Base-by-base conservation (phyloP, 2,329 filamentous ascomycete species). In the Fusarium sp. region DNA sequence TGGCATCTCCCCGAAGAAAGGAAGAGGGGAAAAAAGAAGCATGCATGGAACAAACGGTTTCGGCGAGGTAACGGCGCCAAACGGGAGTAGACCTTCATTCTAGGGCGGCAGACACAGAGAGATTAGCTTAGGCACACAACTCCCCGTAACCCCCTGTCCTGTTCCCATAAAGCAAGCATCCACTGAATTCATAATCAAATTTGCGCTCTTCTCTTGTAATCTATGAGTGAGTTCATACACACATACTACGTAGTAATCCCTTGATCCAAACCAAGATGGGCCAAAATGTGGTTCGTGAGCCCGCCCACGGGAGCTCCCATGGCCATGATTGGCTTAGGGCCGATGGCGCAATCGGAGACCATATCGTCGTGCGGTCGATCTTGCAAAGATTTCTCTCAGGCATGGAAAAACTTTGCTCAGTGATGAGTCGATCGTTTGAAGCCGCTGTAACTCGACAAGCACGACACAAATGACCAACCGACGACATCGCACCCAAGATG, bases 341-440 rank as follows among this genome's bases (percentile, higher is more conserved):
- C 54, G 45, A 70, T 70, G 62, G 63, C 67, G 67, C 65, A 68
- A 70, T 70, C 61, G 61, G 32, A 32, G 44, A 47, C 46, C 19
- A 62, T 52, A 64, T 65, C 62, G 57, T 69, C 65, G 66, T 47
- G 60, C 64, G 47, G 59, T 23, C 36, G 48, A 57, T 61, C 53
- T 57, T 37, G 35, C 31, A 53, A 44, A 48, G 50, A 48, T 54
- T 44, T 38, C 42, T 27, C 43, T 13, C 23, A 49, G 48, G 44
- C 37, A 21, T 31, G 21, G 25, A 31, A 55, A 55, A 37, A 29
- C 43, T 27, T 17, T 52, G 32, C 36, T 33, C 23, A 25, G 14
- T 23, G 14, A 21, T 4, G 31, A 9, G 23, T 25, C 13, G 8
- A 15, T 4, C 11, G 31, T 11, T 9, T 23, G 11, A 29, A 8